Percentiles rank a stretch among this genome's conserved stretches.
phyloP scores from a whole-genome alignment of 306 rosid genomes.

The Vicia sativa region DNA sequence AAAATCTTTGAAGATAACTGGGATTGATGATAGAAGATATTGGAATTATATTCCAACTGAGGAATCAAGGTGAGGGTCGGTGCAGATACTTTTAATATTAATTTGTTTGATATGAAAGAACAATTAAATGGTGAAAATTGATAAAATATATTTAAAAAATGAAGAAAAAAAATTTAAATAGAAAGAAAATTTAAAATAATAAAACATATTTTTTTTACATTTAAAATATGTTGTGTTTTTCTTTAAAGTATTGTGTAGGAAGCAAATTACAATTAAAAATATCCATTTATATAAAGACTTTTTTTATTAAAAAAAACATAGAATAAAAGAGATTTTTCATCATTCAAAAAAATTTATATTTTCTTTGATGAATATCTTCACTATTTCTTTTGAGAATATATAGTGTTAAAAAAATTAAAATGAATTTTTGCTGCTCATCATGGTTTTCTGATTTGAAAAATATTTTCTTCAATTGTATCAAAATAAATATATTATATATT shows the following conservation, averaged over 20 bases:
- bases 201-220: not conserved
- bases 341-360: no score
- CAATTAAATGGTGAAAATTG: not conserved
- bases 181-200: not conserved
- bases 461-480: no score
- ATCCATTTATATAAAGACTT: no score
- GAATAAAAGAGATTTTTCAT: no score
- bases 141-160: not conserved
- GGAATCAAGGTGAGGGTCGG: conserved; percentile 72
- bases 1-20: conserved; percentile 73
- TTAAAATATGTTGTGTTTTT: not conserved
- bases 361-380: no score
- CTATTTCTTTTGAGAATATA: no score
- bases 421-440: no score
- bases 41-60: conserved; percentile 74
- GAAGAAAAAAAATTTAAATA: not conserved
- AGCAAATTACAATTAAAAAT: no score
- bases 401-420: no score
- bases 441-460: no score
- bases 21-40: conserved; percentile 90
- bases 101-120: not conserved
- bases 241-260: no score
- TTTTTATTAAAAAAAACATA: no score
- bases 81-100: not conserved
- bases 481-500: not conserved